phyloP scores from a whole-genome alignment of 805 yeast species.

The Ogataea allantospora region DNA sequence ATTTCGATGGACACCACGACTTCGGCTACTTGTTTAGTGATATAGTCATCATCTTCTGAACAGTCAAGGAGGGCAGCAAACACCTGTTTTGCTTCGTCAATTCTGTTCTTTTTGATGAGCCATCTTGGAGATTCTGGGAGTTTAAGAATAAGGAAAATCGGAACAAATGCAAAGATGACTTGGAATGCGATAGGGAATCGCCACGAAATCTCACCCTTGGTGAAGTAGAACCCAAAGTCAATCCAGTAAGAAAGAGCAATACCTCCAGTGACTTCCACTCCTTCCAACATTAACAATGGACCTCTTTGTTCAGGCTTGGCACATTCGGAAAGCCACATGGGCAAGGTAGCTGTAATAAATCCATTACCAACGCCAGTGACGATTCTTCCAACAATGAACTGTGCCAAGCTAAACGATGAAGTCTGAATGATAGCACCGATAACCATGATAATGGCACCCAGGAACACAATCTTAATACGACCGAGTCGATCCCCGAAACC shows the following conservation, averaged over 20 bases:
- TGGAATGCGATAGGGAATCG: conserved; percentile 40
- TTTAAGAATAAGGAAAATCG: conserved; percentile 17
- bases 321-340: conserved; percentile 37
- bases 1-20: conserved; percentile 20
- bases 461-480: conserved; percentile 37
- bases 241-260: conserved; percentile 37
- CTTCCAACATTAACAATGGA: conserved; percentile 29
- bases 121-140: conserved; percentile 47
- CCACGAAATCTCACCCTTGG: conserved; percentile 29
- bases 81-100: conserved; percentile 43
- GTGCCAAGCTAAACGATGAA: conserved; percentile 22
- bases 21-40: conserved; percentile 19
- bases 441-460: conserved; percentile 37
- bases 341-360: conserved; percentile 34
- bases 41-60: conserved; percentile 13
- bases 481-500: conserved; percentile 42
- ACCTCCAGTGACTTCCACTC: conserved; percentile 30
- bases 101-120: conserved; percentile 38
- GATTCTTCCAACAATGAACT: conserved; percentile 33
- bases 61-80: conserved; percentile 41
- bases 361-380: conserved; percentile 39
- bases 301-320: conserved; percentile 35
- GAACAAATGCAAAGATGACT: conserved; percentile 21
- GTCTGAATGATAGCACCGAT: conserved; percentile 29
- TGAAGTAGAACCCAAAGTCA: conserved; percentile 37